phyloP scores from a whole-genome alignment of 2,329 filamentous ascomycete species.

The Penicillium vulpinum region DNA sequence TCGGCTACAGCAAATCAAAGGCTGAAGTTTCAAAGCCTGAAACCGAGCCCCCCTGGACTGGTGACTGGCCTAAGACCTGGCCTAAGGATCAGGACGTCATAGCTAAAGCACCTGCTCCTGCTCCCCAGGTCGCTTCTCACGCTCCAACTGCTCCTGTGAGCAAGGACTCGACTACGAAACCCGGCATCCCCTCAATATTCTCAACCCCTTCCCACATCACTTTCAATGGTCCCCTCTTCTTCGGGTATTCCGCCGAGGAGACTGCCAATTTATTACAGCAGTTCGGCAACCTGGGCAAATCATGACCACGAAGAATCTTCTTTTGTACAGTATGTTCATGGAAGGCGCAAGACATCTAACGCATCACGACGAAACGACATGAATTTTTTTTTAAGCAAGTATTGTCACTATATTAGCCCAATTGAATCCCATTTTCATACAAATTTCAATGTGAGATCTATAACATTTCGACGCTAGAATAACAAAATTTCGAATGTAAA shows the following conservation, averaged over 20 bases:
- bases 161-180: conserved; percentile 8
- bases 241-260: conserved; percentile 84
- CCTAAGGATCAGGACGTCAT: background rate
- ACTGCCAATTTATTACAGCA: conserved; percentile 73
- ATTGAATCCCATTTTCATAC: background rate
- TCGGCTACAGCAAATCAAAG: conserved; percentile 12
- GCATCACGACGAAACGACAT: conserved; percentile 22
- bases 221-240: conserved; percentile 91
- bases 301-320: conserved; percentile 4
- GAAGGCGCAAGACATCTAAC: conserved; percentile 10
- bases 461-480: background rate
- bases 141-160: conserved; percentile 1
- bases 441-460: background rate
- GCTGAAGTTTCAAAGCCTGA: background rate
- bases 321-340: conserved; percentile 3
- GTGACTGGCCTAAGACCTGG: background rate
- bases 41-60: background rate
- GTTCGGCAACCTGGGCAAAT: conserved; percentile 32
- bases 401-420: background rate
- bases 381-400: background rate
- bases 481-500: background rate
- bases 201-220: conserved; percentile 65
- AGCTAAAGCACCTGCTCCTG: background rate
- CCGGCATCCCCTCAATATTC: conserved; percentile 7
- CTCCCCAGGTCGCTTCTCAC: background rate